Evolutionary conservation across 2,329 filamentous ascomycete genomes (phyloP).

Genomic region (Paecilomyces dactylethromorphus): DNA sequence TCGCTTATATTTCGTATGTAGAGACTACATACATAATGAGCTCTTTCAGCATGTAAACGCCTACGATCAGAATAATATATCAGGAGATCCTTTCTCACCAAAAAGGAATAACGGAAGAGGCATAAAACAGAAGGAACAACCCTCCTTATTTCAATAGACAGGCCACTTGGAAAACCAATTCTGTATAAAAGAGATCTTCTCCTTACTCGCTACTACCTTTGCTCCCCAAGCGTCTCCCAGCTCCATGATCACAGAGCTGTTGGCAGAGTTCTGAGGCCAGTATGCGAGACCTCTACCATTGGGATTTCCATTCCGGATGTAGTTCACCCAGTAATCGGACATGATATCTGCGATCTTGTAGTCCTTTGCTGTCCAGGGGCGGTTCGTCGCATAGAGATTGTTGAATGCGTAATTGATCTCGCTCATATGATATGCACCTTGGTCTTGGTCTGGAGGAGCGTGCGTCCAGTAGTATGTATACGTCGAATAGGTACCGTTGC

Average conservation of each 20-base stretch:
- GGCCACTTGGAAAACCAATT: not conserved
- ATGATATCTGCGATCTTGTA: conserved; percentile 18
- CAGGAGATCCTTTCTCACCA: too few relatives aligned
- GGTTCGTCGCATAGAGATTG: conserved; percentile 16
- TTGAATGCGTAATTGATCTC: conserved; percentile 27
- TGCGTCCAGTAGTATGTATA: conserved; percentile 25
- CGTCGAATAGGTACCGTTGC: conserved; percentile 13
- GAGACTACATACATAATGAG: too few relatives aligned
- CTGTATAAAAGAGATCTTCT: not conserved
- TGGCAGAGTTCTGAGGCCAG: conserved; percentile 26
- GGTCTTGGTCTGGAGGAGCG: conserved; percentile 14
- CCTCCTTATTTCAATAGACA: too few relatives aligned
- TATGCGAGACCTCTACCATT: conserved; percentile 28
- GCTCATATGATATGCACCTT: conserved; percentile 22
- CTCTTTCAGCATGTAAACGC: too few relatives aligned
- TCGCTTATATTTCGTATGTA: too few relatives aligned
- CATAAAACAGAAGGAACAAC: too few relatives aligned
- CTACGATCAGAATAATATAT: too few relatives aligned
- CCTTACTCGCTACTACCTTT: not conserved
- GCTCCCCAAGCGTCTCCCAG: conserved; percentile 8
- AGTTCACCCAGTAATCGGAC: conserved; percentile 26
- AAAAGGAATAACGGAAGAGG: too few relatives aligned
- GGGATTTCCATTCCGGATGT: conserved; percentile 24
- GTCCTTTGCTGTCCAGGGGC: conserved; percentile 19
- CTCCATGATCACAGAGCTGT: conserved; percentile 6